Conservation (phyloP, 306 rosid species). For the Cucumis sativus region Cucumber_9930_V3 NC_026657.2:40870001-40870500, state of each 20-base stretch:
- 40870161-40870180: neutral
- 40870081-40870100: neutral
- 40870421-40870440: neutral
- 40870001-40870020: neutral
- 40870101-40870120: neutral
- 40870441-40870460: neutral
- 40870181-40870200: neutral
- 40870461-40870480: neutral
- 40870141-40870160: neutral
- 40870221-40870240: neutral
- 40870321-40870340: neutral
- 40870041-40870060: neutral
- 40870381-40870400: neutral
- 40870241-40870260: neutral
- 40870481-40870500: too few relatives aligned
- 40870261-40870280: neutral
- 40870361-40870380: neutral
- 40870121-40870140: neutral
- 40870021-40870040: too few relatives aligned
- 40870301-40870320: neutral
- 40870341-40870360: too few relatives aligned
- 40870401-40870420: too few relatives aligned
- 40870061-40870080: neutral
- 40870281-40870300: too few relatives aligned
- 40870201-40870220: neutral